A percentile compares a stretch with the other conserved stretches of the same genome.
Conservation (phyloP, 257 asterid species). For the Eustoma russellianum region DNA sequence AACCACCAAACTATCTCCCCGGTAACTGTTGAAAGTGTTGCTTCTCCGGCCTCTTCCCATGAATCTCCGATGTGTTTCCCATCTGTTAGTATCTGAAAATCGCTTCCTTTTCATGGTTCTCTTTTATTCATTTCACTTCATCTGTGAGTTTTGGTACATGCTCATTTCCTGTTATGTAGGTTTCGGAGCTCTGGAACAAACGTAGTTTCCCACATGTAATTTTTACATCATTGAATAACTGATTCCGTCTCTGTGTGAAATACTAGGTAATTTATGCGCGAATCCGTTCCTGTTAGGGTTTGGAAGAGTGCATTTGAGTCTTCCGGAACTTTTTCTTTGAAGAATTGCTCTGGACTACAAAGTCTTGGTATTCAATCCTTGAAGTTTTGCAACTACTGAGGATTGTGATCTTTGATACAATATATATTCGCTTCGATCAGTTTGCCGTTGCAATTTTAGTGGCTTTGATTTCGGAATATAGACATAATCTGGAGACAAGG, state of each 20-base stretch:
- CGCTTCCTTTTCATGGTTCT: neutral
- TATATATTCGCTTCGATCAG: constrained; percentile 12
- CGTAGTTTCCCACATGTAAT: too few relatives aligned
- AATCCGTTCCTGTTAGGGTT: constrained; percentile 55
- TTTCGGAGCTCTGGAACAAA: constrained; percentile 30
- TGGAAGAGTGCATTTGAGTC: constrained; percentile 29
- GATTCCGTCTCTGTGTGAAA: constrained; percentile 6
- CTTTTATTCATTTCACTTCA: neutral
- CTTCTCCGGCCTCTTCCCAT: constrained; percentile 13
- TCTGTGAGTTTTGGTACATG: constrained; percentile 15
- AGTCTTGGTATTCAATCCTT: constrained; percentile 37
- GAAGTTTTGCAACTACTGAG: constrained; percentile 7
- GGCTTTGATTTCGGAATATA: too few relatives aligned
- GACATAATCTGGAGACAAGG: constrained; percentile 27
- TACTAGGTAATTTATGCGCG: constrained; percentile 33
- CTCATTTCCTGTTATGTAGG: constrained; percentile 61
- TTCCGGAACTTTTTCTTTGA: neutral
- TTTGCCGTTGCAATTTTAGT: constrained; percentile 1
- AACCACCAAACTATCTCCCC: constrained; percentile 16
- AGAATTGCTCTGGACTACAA: constrained; percentile 8
- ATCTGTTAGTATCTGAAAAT: constrained; percentile 18
- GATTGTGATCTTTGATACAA: neutral
- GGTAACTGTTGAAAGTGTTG: constrained; percentile 15
- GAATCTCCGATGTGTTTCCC: constrained; percentile 19
- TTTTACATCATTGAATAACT: too few relatives aligned